Percentiles rank a stretch among this genome's conserved stretches.
Evolutionary conservation across 2,329 filamentous ascomycete species (phyloP).

Genomic region (Aspergillus fumigatiaffinis): DNA sequence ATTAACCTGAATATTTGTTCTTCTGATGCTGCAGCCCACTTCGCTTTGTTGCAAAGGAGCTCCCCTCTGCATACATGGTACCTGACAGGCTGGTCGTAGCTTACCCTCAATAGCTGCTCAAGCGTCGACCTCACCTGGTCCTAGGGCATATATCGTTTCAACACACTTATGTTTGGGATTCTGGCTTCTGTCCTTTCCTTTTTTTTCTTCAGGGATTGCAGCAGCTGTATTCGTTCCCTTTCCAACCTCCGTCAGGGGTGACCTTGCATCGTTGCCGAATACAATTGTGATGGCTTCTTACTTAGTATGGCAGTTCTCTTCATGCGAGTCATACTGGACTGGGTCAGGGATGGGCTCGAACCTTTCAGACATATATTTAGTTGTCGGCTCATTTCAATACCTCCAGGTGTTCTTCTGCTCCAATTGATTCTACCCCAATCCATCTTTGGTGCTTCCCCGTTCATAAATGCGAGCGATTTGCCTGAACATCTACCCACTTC

Average conservation of each 20-base stretch:
- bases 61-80: neutral
- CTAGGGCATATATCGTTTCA: neutral
- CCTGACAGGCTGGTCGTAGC: neutral
- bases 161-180: neutral
- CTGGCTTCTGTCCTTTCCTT: neutral
- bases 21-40: neutral
- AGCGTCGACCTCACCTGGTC: neutral
- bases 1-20: neutral
- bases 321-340: neutral
- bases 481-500: neutral
- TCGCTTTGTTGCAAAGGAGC: neutral
- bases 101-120: neutral
- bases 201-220: neutral
- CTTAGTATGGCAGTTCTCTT: neutral
- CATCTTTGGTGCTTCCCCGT: neutral
- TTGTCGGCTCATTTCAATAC: neutral
- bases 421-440: neutral
- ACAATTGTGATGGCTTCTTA: neutral
- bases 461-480: neutral
- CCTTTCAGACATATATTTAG: conserved; percentile 11
- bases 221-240: neutral
- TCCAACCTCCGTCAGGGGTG: neutral
- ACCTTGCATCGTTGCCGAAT: neutral
- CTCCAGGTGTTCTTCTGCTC: neutral
- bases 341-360: neutral